A percentile compares a stretch with the other conserved stretches of the same genome.
phyloP scores from a whole-genome alignment of 208 protist species.

The Acanthamoeba culbertsoni region DNA sequence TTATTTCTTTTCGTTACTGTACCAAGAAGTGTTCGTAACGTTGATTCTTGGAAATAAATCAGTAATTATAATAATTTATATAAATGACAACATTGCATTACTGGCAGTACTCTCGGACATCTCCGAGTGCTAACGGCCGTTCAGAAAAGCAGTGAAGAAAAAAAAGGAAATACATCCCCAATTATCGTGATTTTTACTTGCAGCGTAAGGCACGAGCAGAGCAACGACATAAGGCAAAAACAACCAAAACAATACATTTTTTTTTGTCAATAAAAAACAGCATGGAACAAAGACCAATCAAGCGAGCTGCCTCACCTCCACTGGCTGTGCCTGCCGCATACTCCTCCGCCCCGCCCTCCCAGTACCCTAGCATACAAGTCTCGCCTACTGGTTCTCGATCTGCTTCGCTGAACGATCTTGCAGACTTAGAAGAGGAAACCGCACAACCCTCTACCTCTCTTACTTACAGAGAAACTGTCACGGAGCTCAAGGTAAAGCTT shows the following conservation, averaged over 20 bases:
- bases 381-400: background rate
- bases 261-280: no score
- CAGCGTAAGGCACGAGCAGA: no score
- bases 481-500: background rate
- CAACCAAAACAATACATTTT: no score
- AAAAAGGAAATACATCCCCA: no score
- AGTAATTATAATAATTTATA: no score
- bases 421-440: background rate
- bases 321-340: background rate
- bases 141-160: no score
- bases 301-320: background rate
- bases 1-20: background rate
- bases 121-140: no score
- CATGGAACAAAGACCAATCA: background rate
- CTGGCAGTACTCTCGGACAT: no score
- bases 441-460: background rate
- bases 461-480: background rate
- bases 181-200: no score
- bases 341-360: background rate
- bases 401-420: background rate
- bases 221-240: no score
- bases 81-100: no score
- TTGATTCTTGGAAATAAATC: background rate
- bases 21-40: background rate
- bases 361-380: no score